Evolutionary conservation across 805 yeast genomes (phyloP).

Genomic region (Candida ortonii): DNA sequence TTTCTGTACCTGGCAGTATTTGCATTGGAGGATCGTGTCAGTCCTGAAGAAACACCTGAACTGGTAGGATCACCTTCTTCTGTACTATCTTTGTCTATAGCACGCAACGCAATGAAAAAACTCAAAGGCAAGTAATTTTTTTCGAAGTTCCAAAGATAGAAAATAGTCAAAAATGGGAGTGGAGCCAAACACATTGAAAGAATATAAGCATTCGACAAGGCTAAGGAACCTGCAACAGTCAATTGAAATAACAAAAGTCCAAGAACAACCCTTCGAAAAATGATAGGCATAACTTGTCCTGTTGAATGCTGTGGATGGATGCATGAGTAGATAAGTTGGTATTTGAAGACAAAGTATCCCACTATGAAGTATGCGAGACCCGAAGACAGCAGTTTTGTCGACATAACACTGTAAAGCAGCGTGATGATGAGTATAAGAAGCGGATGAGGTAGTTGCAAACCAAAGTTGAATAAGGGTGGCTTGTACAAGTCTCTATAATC

Average conservation of each 20-base stretch:
- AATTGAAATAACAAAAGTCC: slow-evolving; percentile 84
- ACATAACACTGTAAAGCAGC: slow-evolving; percentile 82
- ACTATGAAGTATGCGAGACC: slow-evolving; percentile 80
- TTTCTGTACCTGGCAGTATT: slow-evolving; percentile 4
- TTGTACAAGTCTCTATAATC: slow-evolving; percentile 71
- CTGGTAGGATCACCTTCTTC: slow-evolving; percentile 2
- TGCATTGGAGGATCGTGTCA: not conserved
- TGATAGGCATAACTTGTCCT: slow-evolving; percentile 93
- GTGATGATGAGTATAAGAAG: slow-evolving; percentile 80
- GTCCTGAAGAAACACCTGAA: not conserved
- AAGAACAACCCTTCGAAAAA: slow-evolving; percentile 74
- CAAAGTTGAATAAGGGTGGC: slow-evolving; percentile 92
- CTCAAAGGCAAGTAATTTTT: slow-evolving; percentile 77
- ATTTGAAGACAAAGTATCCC: slow-evolving; percentile 88
- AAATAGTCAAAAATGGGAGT: slow-evolving; percentile 65
- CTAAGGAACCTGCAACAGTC: slow-evolving; percentile 87
- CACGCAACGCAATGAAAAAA: slow-evolving; percentile 80
- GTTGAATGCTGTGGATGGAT: slow-evolving; percentile 97
- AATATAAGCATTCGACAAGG: slow-evolving; percentile 72
- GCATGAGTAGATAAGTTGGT: slow-evolving; percentile 84
- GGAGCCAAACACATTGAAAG: slow-evolving; percentile 74
- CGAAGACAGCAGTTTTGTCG: slow-evolving; percentile 80
- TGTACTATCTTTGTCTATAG: slow-evolving; percentile 40
- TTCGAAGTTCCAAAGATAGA: slow-evolving; percentile 76
- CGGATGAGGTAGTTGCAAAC: slow-evolving; percentile 89